Conservation (phyloP, 306 rosid species). For the Trifolium dubium region DNA sequence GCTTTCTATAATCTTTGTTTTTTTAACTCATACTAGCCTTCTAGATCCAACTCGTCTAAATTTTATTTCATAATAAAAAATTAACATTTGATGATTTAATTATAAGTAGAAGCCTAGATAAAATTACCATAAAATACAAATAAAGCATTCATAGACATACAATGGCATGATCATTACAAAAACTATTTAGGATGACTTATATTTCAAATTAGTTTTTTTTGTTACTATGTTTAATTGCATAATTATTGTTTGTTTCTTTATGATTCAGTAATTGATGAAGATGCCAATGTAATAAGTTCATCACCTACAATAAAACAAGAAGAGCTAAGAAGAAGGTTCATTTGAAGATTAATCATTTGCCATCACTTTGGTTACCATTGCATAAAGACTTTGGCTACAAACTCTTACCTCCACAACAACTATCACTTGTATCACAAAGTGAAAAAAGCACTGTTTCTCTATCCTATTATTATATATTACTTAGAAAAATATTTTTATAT, state of each 20-base stretch:
- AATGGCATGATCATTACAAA: too few relatives aligned
- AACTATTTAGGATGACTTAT: neutral
- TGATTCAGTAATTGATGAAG: conserved; percentile 42
- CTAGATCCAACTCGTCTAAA: too few relatives aligned
- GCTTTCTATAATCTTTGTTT: too few relatives aligned
- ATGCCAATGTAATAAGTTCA: conserved; percentile 23
- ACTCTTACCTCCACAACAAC: neutral
- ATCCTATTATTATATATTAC: conserved; percentile 6
- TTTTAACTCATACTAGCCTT: too few relatives aligned
- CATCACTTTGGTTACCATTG: neutral
- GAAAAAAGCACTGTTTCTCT: conserved; percentile 10
- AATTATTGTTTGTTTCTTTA: neutral
- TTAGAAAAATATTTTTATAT: neutral
- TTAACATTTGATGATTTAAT: too few relatives aligned
- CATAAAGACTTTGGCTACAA: neutral
- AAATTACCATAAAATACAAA: too few relatives aligned
- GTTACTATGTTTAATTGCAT: neutral
- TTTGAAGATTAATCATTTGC: conserved; percentile 18
- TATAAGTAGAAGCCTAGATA: too few relatives aligned
- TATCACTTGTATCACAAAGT: conserved; percentile 33
- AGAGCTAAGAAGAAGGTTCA: conserved; percentile 29
- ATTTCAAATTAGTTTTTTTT: neutral
- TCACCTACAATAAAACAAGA: conserved; percentile 44
- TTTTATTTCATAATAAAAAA: too few relatives aligned
- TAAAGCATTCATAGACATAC: too few relatives aligned